A percentile compares a stretch with the other conserved stretches of the same genome.
phyloP scores from a whole-genome alignment of 495 filamentous ascomycete genomes.

The Aspergillus funiculosus region DNA sequence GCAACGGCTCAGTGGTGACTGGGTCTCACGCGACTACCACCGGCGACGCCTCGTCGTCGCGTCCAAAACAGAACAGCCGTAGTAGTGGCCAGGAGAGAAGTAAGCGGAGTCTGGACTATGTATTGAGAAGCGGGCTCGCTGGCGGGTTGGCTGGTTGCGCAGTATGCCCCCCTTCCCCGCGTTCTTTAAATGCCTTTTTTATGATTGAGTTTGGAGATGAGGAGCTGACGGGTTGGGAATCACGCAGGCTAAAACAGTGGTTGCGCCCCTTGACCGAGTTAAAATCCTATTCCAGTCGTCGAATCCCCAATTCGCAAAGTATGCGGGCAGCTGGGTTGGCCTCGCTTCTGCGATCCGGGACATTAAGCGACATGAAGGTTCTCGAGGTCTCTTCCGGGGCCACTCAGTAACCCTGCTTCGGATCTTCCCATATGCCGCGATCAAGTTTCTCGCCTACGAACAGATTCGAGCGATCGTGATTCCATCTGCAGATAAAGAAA shows the following conservation, averaged over 20 bases:
- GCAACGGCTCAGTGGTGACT: slow-evolving; percentile 11
- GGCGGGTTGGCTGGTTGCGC: slow-evolving; percentile 86
- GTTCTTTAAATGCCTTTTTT: not conserved
- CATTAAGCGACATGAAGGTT: slow-evolving; percentile 71
- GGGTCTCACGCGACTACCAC: slow-evolving; percentile 13
- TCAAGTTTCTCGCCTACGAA: slow-evolving; percentile 97
- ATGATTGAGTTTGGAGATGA: not conserved
- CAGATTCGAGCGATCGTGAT: slow-evolving; percentile 81
- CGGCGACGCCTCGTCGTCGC: slow-evolving; percentile 6
- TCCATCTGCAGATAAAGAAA: slow-evolving; percentile 63
- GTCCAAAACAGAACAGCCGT: slow-evolving; percentile 14
- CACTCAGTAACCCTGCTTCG: slow-evolving; percentile 91
- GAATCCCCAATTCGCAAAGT: slow-evolving; percentile 89
- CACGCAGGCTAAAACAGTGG: slow-evolving; percentile 84
- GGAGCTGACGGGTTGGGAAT: slow-evolving; percentile 7
- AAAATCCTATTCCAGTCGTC: slow-evolving; percentile 98
- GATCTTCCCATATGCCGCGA: slow-evolving; percentile 95
- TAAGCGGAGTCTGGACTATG: slow-evolving; percentile 77
- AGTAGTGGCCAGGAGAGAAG: slow-evolving; percentile 37
- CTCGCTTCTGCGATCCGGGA: slow-evolving; percentile 70
- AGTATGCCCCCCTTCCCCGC: slow-evolving; percentile 44
- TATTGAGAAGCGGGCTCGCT: slow-evolving; percentile 72
- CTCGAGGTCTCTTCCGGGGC: slow-evolving; percentile 75
- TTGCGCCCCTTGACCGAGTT: slow-evolving; percentile 92
- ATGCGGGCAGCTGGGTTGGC: slow-evolving; percentile 80